Base-by-base conservation (phyloP, 2,329 filamentous ascomycete species). In the Penicillium occitanis region DNA sequence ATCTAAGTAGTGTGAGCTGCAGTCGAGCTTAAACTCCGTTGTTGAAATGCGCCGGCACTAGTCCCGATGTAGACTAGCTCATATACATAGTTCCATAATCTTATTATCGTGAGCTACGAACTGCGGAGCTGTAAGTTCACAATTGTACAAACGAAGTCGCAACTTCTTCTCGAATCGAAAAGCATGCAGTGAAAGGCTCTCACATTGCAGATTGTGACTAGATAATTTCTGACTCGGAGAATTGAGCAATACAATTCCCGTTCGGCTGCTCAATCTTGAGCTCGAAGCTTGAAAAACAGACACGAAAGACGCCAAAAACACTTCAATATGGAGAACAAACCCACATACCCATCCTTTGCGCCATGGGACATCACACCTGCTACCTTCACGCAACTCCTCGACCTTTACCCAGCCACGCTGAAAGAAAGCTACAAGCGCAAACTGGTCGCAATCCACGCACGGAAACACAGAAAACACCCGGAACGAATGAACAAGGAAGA, bases 361-460 rank as follows among this genome's bases (percentile, higher is more conserved):
- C 71, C 75, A 1, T 35, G 63, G 28, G 62, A 68, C 14, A 77
- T 78, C 42, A 70, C 71, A 1, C 68, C 68, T 0, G 8, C 63
- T 10, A 74, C 71, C 50, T 78, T 78, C 68, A 62, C 40, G 13
- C 59, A 61, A 13, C 71, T 78, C 0, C 68, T 78, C 4, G 40
- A 63, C 4, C 68, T 64, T 60, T 78, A 77, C 64, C 69, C 71
- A 0, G 53, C 57, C 0, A 77, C 75, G 0, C 68, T 74, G 5
- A 64, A 71, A 22, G 66, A 71, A 42, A 71, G 72, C 14, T 68
- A 72, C 51, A 72, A 70, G 7, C 65, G 57, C 35, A 77, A 75
- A 59, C 64, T 67, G 3, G 67, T 65, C 8, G 50, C 59, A 0
- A 75, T 71, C 53, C 44, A 68, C 2, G 73, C 73, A 4, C 65